These are phyloP conservation scores for Kalaharituber pfeilii DNA, from an alignment of 2,329 filamentous ascomycete genomes.

Conservation along the genomic window DNA sequence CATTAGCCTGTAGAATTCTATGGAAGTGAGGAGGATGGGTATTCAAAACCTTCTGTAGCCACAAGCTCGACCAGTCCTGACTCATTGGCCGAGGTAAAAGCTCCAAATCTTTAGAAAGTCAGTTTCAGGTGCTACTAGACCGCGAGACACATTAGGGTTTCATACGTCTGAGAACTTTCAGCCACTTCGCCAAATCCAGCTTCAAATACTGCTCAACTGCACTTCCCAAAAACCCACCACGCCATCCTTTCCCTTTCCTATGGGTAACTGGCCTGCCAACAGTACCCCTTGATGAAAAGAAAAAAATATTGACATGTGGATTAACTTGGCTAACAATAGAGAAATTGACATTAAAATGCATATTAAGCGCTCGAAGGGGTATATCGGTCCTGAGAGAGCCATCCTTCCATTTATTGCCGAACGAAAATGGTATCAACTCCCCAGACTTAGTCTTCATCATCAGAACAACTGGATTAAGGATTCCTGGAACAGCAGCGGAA, in stretches of 20 bases:
- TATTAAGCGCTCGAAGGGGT: constrained; percentile 78
- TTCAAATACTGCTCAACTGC: constrained; percentile 91
- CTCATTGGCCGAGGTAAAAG: constrained; percentile 75
- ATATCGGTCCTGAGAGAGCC: constrained; percentile 89
- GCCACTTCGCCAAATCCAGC: constrained; percentile 91
- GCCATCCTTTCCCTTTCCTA: constrained; percentile 81
- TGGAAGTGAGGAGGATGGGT: neutral
- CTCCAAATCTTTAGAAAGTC: constrained; percentile 48
- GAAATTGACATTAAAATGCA: constrained; percentile 98
- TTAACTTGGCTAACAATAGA: constrained; percentile 82
- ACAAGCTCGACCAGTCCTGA: constrained; percentile 93
- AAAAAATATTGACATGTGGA: constrained; percentile 95
- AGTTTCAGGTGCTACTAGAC: neutral
- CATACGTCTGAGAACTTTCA: constrained; percentile 58
- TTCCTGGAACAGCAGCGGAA: constrained; percentile 87
- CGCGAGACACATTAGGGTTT: neutral
- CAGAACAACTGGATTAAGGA: constrained; percentile 84
- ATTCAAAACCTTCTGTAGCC: constrained; percentile 56
- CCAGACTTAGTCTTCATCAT: constrained; percentile 72
- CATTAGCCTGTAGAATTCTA: neutral
- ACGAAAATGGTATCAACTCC: constrained; percentile 70
- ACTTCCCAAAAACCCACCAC: constrained; percentile 82
- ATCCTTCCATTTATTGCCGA: constrained; percentile 99
- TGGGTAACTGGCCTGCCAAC: constrained; percentile 91
- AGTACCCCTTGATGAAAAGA: constrained; percentile 84